Evolutionary conservation across 495 filamentous ascomycete species (phyloP).

Genomic region (Penicillium crystallinum): DNA sequence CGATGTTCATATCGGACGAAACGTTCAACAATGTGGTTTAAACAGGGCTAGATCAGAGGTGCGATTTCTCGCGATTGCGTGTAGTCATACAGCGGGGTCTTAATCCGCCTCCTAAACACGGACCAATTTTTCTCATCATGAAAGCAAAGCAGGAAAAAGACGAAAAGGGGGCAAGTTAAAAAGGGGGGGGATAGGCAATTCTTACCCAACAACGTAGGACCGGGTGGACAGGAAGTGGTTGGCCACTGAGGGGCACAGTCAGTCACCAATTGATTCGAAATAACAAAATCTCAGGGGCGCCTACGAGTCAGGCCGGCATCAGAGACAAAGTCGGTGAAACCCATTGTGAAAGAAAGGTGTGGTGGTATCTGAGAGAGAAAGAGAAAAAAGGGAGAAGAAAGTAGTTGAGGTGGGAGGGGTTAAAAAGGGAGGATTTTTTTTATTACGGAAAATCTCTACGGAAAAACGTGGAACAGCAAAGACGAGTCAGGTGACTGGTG

Average conservation of each 20-base stretch:
- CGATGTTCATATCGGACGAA: slow-evolving; percentile 3
- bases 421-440: slow-evolving; percentile 33
- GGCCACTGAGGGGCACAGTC: slow-evolving; percentile 62
- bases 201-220: slow-evolving; percentile 92
- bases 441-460: slow-evolving; percentile 23
- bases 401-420: slow-evolving; percentile 22
- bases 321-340: slow-evolving; percentile 87
- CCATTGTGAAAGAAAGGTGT: slow-evolving; percentile 59
- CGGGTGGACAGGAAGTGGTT: slow-evolving; percentile 86
- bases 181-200: slow-evolving; percentile 14
- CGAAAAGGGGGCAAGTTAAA: slow-evolving; percentile 6
- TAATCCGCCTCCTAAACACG: slow-evolving; percentile 99
- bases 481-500: slow-evolving; percentile 30
- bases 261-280: slow-evolving; percentile 25
- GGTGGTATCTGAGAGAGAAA: slow-evolving; percentile 17
- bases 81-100: slow-evolving; percentile 91
- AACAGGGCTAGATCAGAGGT: slow-evolving; percentile 63
- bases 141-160: slow-evolving; percentile 20
- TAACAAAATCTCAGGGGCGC: slow-evolving; percentile 33
- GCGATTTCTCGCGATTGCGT: slow-evolving; percentile 70
- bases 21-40: slow-evolving; percentile 6
- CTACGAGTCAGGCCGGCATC: slow-evolving; percentile 82
- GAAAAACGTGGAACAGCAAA: slow-evolving; percentile 2
- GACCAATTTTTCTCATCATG: slow-evolving; percentile 95
- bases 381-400: slow-evolving; percentile 15